Evolutionary conservation across 2,329 filamentous ascomycete species (phyloP).

Genomic region (Phyllosticta citribraziliensis): DNA sequence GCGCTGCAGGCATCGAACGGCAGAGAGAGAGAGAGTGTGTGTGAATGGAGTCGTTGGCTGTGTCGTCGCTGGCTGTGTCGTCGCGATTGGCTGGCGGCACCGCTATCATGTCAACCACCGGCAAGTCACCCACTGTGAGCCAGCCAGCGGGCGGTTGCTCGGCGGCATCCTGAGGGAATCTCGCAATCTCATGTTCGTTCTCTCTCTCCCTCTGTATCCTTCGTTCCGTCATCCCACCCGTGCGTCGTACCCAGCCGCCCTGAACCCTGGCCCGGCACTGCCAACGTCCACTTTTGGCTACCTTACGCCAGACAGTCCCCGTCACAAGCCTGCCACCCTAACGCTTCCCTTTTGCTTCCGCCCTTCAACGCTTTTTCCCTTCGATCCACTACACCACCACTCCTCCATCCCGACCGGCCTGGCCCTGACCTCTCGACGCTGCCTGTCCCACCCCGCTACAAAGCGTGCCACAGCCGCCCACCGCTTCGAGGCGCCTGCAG

Average conservation of each 20-base stretch:
- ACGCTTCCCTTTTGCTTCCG: not conserved
- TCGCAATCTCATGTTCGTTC: not conserved
- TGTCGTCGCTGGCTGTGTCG: no score
- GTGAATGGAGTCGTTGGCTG: no score
- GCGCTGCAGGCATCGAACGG: no score
- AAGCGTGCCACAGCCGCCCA: not conserved
- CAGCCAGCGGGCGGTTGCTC: not conserved
- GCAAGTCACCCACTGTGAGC: no score
- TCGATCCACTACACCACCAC: not conserved
- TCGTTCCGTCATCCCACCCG: not conserved
- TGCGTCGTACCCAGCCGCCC: not conserved
- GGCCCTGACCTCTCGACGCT: not conserved
- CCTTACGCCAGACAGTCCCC: not conserved
- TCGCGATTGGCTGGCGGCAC: not conserved
- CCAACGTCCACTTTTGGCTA: not conserved
- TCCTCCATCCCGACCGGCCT: not conserved
- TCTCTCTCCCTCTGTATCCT: not conserved
- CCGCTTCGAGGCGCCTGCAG: conserved; percentile 6
- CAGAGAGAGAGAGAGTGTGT: not conserved
- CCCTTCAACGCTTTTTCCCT: not conserved
- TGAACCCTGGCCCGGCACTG: not conserved
- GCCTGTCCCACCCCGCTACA: not conserved
- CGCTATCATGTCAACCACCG: no score
- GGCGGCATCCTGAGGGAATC: not conserved
- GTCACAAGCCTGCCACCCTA: not conserved